phyloP scores from a whole-genome alignment of 768 basidiomycete genomes.

The Lentinula sp. region DNA sequence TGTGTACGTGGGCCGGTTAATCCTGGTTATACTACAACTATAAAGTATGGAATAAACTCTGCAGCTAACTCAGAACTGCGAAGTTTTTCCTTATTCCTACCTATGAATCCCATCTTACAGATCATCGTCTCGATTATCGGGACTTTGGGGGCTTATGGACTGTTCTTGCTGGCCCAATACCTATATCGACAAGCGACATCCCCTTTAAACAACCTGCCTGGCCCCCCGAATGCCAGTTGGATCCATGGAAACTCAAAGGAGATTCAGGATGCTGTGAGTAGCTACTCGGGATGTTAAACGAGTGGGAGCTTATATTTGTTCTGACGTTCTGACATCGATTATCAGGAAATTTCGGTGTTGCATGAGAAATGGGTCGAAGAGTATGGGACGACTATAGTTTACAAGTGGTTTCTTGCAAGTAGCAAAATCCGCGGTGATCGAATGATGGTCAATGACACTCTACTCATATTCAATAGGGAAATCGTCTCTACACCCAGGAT shows the following conservation, averaged over 20 bases:
- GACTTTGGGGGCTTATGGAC: neutral
- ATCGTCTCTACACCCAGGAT: conserved; percentile 40
- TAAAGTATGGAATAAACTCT: neutral
- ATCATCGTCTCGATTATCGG: neutral
- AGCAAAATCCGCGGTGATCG: neutral
- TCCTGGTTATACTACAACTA: neutral
- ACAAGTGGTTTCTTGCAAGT: conserved; percentile 26
- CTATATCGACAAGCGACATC: neutral
- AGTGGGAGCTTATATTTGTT: neutral
- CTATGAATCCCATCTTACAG: neutral
- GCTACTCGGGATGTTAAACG: neutral
- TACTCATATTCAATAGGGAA: conserved; percentile 12
- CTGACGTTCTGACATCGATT: neutral
- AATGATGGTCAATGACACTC: neutral
- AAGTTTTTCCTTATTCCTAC: neutral
- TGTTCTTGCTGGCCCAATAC: neutral
- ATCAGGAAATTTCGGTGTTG: conserved; percentile 14
- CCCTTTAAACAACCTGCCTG: conserved; percentile 14
- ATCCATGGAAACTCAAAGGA: conserved; percentile 28
- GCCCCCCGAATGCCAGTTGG: conserved; percentile 25
- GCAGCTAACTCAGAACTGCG: neutral
- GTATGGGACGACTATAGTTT: conserved; percentile 27
- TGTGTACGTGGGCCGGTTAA: neutral
- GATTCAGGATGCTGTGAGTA: conserved; percentile 18
- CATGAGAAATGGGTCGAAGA: conserved; percentile 27